These are phyloP conservation scores for Ustilago shanxiensis DNA, from an alignment of 1,284 basidiomycete genomes.

Conservation along the genomic window DNA sequence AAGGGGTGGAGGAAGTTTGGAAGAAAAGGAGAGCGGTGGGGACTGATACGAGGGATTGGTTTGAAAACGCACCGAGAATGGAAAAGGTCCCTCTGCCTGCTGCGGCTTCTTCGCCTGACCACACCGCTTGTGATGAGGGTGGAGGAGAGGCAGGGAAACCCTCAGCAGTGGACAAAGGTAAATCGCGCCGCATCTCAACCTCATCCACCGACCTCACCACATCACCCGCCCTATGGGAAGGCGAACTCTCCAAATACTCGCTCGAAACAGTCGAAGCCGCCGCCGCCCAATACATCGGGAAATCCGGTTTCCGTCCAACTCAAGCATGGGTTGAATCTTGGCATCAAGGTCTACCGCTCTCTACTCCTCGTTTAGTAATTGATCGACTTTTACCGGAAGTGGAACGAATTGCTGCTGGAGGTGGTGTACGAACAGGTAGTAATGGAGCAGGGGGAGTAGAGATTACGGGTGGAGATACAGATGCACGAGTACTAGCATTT, in stretches of 20 bases:
- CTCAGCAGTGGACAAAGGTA: conserved; percentile 32
- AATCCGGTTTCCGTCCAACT: conserved; percentile 60
- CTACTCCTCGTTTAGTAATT: conserved; percentile 46
- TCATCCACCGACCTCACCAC: conserved; percentile 16
- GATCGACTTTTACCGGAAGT: conserved; percentile 54
- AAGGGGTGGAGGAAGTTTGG: conserved; percentile 84
- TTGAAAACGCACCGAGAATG: conserved; percentile 25
- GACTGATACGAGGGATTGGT: conserved; percentile 33
- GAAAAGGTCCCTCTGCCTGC: conserved; percentile 31
- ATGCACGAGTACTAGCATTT: conserved; percentile 60
- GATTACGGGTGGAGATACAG: conserved; percentile 46
- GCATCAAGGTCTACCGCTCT: conserved; percentile 48
- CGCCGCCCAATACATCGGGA: conserved; percentile 55
- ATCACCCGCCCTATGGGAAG: conserved; percentile 1
- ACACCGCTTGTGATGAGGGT: not conserved
- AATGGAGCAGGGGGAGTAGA: conserved; percentile 18
- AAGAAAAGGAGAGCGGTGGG: conserved; percentile 31
- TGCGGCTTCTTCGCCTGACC: not conserved
- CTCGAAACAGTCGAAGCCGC: conserved; percentile 32
- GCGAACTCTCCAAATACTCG: conserved; percentile 36
- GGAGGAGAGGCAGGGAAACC: conserved; percentile 1
- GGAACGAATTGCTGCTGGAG: conserved; percentile 52
- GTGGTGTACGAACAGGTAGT: conserved; percentile 13
- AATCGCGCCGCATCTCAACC: conserved; percentile 48
- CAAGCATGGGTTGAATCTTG: conserved; percentile 63